Base-by-base conservation (phyloP, 176 grass and related monocot species). In the Cocos nucifera region DNA sequence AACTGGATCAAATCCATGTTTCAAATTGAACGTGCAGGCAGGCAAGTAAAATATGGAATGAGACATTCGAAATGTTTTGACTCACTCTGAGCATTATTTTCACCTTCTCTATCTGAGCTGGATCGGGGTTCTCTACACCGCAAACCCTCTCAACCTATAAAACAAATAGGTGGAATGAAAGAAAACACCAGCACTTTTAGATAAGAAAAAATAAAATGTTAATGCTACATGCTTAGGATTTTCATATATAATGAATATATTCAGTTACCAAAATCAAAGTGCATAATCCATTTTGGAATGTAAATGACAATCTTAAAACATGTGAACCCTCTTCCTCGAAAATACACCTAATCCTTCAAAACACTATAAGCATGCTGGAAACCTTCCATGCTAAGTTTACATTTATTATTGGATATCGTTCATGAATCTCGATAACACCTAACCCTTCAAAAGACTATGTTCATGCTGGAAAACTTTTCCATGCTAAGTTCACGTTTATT, bases 21-120 rank as follows among this genome's bases (percentile, higher is more conserved):
- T 44, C 9, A 12, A 44, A 44, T 44, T 9, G 35, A 44, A 44
- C 35, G 2, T n/a, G 29, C 21, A n/a, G 54, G 17, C 4, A 51
- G 17, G 17, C 7, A 49, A 28, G 17, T 53, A 57, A 70, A 39
- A 51, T 17, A 26, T 49, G 51, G 4, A 74, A 74, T 16, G 32
- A 21, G 44, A 76, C 15, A 56, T 49, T 27, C 1, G 15, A 29
- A 18, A 51, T 35, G 32, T 35, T 35, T 6, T 35, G 32, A 58
- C 76, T 74, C 67, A 92, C 88, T 72, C 51, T 83, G 29, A 92
- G 77, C 19, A 69, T 52, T 56, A 30, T 39, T 59, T 75, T 84
- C 56, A 77, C 88, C 49, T 69, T 84, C 65, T 84, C 77, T 62
- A 92, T 52, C 77, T 72, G 67, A 92, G 62, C 56, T 55, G 80